Conservation (phyloP, 305 asterid genomes). For the Fraxinus xanthoxyloides region DNA sequence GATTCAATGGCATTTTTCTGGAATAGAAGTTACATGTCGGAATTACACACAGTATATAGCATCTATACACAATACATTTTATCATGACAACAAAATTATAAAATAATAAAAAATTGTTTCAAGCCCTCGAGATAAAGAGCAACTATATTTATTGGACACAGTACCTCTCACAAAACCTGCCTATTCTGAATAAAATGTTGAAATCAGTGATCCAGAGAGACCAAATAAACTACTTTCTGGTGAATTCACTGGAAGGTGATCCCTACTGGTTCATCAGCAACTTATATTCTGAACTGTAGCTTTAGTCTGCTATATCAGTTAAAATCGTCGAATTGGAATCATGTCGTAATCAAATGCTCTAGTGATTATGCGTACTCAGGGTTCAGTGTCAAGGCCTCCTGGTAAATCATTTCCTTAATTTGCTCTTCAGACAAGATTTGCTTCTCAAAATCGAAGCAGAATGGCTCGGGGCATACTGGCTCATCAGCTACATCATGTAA, state of each 20-base stretch:
- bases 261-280: background rate
- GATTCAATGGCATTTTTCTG: slow-evolving; percentile 4
- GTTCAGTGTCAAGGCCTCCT: slow-evolving; percentile 70
- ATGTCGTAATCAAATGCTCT: background rate
- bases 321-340: background rate
- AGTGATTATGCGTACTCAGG: slow-evolving; percentile 44
- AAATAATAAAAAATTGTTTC: slow-evolving; percentile 2
- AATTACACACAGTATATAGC: slow-evolving; percentile 14
- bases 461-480: slow-evolving; percentile 62
- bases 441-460: slow-evolving; percentile 79
- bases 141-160: slow-evolving; percentile 5
- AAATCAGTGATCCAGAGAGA: background rate
- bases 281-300: background rate
- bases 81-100: background rate
- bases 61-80: slow-evolving; percentile 27
- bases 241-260: background rate
- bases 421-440: slow-evolving; percentile 75
- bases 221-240: background rate
- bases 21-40: slow-evolving; percentile 25
- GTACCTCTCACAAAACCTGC: slow-evolving; percentile 14
- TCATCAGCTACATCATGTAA: slow-evolving; percentile 82
- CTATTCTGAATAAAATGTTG: background rate
- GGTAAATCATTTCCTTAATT: slow-evolving; percentile 87
- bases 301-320: background rate
- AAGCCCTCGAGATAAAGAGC: slow-evolving; percentile 26